These are phyloP conservation scores for Cladorrhinum sp. DNA, from an alignment of 2,329 filamentous ascomycete species.

Conservation along the genomic window DNA sequence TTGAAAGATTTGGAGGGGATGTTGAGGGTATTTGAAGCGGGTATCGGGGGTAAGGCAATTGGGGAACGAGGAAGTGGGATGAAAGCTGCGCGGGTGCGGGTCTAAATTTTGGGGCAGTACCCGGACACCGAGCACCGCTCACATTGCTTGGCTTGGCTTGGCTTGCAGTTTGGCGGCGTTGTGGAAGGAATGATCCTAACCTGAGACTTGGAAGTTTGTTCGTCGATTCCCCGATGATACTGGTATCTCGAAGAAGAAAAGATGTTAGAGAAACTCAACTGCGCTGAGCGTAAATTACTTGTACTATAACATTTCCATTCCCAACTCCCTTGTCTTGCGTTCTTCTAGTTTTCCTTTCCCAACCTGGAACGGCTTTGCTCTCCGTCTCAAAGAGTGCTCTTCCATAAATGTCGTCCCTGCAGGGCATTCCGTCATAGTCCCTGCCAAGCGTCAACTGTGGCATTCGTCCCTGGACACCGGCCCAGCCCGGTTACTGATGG, in stretches of 20 bases:
- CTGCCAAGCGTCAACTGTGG: not conserved
- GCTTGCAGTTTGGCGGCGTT: not conserved
- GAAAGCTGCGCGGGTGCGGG: slow-evolving; percentile 19
- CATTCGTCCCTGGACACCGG: slow-evolving; percentile 11
- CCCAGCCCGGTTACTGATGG: slow-evolving; percentile 9
- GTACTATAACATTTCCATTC: not conserved
- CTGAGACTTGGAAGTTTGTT: not conserved
- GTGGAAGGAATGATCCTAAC: not conserved
- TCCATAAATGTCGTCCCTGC: not conserved
- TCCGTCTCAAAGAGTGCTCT: not conserved
- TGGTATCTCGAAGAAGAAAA: not conserved
- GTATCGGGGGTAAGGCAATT: not conserved
- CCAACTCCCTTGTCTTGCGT: not conserved
- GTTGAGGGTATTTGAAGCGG: slow-evolving; percentile 5
- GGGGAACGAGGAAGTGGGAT: slow-evolving; percentile 3
- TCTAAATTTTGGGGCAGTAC: slow-evolving; percentile 21
- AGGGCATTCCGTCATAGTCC: not conserved
- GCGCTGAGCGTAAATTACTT: not conserved
- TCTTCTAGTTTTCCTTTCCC: not conserved
- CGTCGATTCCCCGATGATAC: not conserved
- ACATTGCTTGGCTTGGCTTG: not conserved
- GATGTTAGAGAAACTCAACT: not conserved
- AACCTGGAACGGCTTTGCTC: not conserved
- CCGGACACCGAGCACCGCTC: not conserved
- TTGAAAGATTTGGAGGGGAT: not conserved